Conservation (phyloP, 2,329 filamentous ascomycete genomes). For the Lasiodiplodia gonubiensis region DNA sequence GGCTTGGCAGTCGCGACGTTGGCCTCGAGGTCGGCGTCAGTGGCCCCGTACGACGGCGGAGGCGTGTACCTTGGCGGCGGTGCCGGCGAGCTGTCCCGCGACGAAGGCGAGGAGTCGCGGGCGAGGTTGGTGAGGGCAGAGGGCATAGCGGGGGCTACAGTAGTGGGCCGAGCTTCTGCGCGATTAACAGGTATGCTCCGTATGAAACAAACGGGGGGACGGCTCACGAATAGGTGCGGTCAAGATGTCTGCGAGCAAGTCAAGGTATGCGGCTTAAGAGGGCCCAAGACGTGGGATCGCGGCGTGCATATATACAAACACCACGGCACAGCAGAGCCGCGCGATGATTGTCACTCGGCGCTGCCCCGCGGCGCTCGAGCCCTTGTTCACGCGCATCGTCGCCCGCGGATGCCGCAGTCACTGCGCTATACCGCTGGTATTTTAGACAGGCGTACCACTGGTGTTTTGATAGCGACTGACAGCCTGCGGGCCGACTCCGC, state of each 20-base stretch:
- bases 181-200: conserved; percentile 9
- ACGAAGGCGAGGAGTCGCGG: conserved; percentile 9
- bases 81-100: conserved; percentile 3
- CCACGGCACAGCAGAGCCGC: background rate
- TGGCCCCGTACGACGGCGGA: conserved; percentile 15
- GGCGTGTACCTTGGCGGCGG: conserved; percentile 17
- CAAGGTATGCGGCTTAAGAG: background rate
- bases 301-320: conserved; percentile 1
- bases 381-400: background rate
- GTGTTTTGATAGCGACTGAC: conserved; percentile 5
- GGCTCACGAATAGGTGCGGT: background rate
- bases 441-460: background rate
- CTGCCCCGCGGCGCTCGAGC: background rate
- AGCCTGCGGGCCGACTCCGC: background rate
- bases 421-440: background rate
- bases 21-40: conserved; percentile 3
- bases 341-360: background rate
- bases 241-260: conserved; percentile 3
- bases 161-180: background rate
- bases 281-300: background rate
- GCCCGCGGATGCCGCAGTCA: background rate
- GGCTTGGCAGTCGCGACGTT: background rate
- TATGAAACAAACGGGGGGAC: background rate
- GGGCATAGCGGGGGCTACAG: conserved; percentile 1
- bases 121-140: background rate